A percentile compares a stretch with the other conserved stretches of the same genome.
Conservation (phyloP, 345 rosid species). For the Noccaea bulbosa region DNA sequence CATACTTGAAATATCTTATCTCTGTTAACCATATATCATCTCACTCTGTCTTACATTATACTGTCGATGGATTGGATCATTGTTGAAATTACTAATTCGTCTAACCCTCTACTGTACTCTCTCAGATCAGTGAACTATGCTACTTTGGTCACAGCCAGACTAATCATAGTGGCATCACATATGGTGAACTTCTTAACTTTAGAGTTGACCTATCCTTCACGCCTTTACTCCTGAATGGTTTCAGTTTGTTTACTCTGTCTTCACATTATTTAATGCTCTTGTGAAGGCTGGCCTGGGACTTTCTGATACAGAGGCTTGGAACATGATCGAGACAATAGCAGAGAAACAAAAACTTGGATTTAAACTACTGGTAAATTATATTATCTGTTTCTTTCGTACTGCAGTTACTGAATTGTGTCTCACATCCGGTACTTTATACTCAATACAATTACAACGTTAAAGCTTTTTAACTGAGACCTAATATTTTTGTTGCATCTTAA, state of each 20-base stretch:
- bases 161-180: slow-evolving; percentile 85
- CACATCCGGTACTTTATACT: background rate
- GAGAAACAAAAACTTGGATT: slow-evolving; percentile 85
- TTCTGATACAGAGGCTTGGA: slow-evolving; percentile 89
- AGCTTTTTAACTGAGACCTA: slow-evolving; percentile 17
- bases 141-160: slow-evolving; percentile 77
- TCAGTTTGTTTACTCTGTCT: slow-evolving; percentile 18
- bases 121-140: slow-evolving; percentile 84
- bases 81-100: slow-evolving; percentile 24
- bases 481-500: slow-evolving; percentile 20
- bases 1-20: too few relatives aligned
- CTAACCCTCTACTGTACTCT: slow-evolving; percentile 15
- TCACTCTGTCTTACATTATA: background rate
- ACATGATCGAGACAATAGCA: slow-evolving; percentile 89
- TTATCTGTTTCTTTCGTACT: slow-evolving; percentile 28
- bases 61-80: slow-evolving; percentile 13
- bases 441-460: background rate
- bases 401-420: slow-evolving; percentile 9
- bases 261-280: slow-evolving; percentile 18
- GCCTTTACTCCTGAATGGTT: slow-evolving; percentile 25
- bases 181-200: slow-evolving; percentile 54
- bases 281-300: slow-evolving; percentile 89
- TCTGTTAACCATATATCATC: slow-evolving; percentile 22
- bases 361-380: slow-evolving; percentile 75
- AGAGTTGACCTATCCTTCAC: slow-evolving; percentile 32